These are phyloP conservation scores for Fusarium virguliforme DNA, from an alignment of 2,329 filamentous ascomycete species.

Conservation along the genomic window DNA sequence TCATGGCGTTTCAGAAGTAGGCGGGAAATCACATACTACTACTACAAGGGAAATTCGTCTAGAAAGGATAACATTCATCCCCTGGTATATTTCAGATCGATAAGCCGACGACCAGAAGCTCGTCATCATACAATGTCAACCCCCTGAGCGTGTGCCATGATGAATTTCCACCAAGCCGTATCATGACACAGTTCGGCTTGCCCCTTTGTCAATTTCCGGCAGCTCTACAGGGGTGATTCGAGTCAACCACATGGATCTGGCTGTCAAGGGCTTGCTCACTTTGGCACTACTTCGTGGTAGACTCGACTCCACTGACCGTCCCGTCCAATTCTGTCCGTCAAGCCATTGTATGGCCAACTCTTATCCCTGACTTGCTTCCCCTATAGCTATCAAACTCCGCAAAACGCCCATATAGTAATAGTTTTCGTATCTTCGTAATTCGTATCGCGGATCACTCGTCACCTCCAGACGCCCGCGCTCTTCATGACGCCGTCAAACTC, in stretches of 20 bases:
- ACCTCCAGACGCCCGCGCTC: slow-evolving; percentile 86
- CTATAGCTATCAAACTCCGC: slow-evolving; percentile 14
- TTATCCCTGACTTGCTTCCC: neutral
- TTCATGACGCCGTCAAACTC: slow-evolving; percentile 92
- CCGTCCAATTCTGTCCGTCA: neutral
- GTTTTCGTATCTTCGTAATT: slow-evolving; percentile 40
- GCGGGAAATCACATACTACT: slow-evolving; percentile 37
- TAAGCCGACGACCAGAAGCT: slow-evolving; percentile 7
- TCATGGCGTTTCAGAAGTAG: slow-evolving; percentile 52
- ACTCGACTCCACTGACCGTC: slow-evolving; percentile 7
- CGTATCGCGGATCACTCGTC: slow-evolving; percentile 53
- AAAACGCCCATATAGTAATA: slow-evolving; percentile 26
- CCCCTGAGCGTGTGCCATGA: neutral
- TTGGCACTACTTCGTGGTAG: neutral
- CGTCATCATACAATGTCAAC: slow-evolving; percentile 9
- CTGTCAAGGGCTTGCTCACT: neutral
- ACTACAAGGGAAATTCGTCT: slow-evolving; percentile 33
- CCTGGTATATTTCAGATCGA: slow-evolving; percentile 27
- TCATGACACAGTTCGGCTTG: neutral
- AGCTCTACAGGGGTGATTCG: slow-evolving; percentile 5
- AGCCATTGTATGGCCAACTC: neutral
- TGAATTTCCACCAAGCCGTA: neutral
- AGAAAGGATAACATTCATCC: slow-evolving; percentile 12
- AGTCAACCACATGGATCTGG: slow-evolving; percentile 8
- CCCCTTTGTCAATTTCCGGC: slow-evolving; percentile 11